phyloP scores from a whole-genome alignment of 257 asterid species.

The Forsythia viridissima region DNA sequence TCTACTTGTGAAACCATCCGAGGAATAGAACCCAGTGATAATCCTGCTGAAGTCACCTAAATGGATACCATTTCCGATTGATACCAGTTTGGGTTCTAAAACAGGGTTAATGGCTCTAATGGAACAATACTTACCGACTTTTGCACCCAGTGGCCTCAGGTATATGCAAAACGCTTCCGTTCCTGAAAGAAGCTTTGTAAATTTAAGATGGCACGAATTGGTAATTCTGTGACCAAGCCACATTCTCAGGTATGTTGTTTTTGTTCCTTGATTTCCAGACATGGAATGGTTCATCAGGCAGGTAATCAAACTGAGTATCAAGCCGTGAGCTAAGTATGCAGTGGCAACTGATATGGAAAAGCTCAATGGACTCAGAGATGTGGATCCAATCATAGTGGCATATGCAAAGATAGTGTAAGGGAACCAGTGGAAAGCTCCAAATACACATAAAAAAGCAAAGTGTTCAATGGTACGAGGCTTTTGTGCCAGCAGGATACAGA shows the following conservation, averaged over 20 bases:
- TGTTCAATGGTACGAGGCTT: constrained; percentile 42
- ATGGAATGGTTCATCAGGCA: constrained; percentile 31
- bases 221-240: constrained; percentile 66
- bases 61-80: constrained; percentile 72
- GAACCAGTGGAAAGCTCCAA: constrained; percentile 82
- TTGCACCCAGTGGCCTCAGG: constrained; percentile 66
- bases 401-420: constrained; percentile 65
- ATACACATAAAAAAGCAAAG: constrained; percentile 55
- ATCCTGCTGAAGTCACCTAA: constrained; percentile 85
- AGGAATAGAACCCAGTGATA: constrained; percentile 61
- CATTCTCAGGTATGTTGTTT: constrained; percentile 28
- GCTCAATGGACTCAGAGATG: constrained; percentile 33
- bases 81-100: constrained; percentile 54
- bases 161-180: constrained; percentile 84
- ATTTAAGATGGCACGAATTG: constrained; percentile 66
- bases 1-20: constrained; percentile 46
- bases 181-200: constrained; percentile 82
- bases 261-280: constrained; percentile 33
- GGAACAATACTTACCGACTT: constrained; percentile 74
- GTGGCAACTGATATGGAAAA: constrained; percentile 52
- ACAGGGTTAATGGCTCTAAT: constrained; percentile 77
- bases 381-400: constrained; percentile 34
- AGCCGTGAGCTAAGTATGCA: constrained; percentile 65
- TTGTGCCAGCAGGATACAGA: constrained; percentile 35
- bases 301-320: constrained; percentile 51